phyloP scores from a whole-genome alignment of 2,329 filamentous ascomycete genomes.

The Bipolaris gigantea region DNA sequence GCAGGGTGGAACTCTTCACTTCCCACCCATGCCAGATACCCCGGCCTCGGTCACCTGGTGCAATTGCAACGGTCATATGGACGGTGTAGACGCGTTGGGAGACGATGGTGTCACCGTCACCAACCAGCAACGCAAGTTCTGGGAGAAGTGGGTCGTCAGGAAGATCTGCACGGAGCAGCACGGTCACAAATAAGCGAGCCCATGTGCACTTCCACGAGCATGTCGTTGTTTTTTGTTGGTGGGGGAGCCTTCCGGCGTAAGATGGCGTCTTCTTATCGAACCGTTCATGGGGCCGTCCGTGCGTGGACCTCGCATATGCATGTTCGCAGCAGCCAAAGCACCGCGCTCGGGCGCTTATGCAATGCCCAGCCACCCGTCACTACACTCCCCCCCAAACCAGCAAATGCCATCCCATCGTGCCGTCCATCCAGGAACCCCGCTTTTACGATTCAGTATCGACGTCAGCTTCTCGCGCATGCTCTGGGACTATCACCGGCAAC shows the following conservation, averaged over 20 bases:
- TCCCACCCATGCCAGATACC: conserved; percentile 50
- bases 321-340: conserved; percentile 19
- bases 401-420: conserved; percentile 1
- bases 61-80: conserved; percentile 48
- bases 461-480: not conserved
- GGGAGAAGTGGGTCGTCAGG: conserved; percentile 59
- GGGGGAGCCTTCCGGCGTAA: not conserved
- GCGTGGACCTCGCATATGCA: conserved; percentile 16
- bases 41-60: conserved; percentile 53
- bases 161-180: conserved; percentile 48
- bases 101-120: conserved; percentile 54
- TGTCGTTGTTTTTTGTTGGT: conserved; percentile 6
- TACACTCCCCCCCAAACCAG: not conserved
- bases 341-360: conserved; percentile 27
- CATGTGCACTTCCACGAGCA: not conserved
- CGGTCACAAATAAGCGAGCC: conserved; percentile 37
- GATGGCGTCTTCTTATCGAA: conserved; percentile 5
- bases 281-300: conserved; percentile 4
- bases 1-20: conserved; percentile 49
- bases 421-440: not conserved
- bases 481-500: not conserved
- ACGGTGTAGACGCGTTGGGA: conserved; percentile 50
- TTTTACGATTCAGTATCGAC: not conserved
- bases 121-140: conserved; percentile 56
- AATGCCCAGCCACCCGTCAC: conserved; percentile 15